Evolutionary conservation across 129 eudicot species (phyloP).

Genomic region (Sambucus nigra): DNA sequence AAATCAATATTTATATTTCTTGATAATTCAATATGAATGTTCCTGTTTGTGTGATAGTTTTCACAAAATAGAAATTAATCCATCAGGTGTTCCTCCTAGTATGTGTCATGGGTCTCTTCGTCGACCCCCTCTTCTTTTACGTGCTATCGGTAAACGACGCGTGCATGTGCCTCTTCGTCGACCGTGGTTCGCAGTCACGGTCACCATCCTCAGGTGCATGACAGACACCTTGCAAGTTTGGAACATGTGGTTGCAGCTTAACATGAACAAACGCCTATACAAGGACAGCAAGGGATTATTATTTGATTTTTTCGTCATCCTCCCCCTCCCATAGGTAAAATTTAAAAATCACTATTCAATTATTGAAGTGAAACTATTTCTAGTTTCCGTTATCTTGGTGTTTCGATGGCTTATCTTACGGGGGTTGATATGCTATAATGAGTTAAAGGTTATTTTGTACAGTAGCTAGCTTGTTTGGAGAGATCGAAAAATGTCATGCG

Average conservation of each 20-base stretch:
- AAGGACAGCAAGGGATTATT: conserved; percentile 58
- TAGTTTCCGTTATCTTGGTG: too few relatives aligned
- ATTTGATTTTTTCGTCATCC: conserved; percentile 82
- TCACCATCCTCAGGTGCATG: conserved; percentile 73
- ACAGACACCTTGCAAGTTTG: conserved; percentile 66
- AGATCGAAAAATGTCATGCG: too few relatives aligned
- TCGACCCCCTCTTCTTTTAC: conserved; percentile 87
- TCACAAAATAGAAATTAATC: too few relatives aligned
- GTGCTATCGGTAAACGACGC: conserved; percentile 57
- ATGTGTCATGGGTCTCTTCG: conserved; percentile 55
- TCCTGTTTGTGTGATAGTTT: too few relatives aligned
- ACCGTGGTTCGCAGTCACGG: conserved; percentile 82
- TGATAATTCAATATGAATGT: too few relatives aligned
- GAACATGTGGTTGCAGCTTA: conserved; percentile 91
- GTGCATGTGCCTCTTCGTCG: conserved; percentile 75
- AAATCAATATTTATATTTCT: too few relatives aligned
- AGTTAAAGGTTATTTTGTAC: too few relatives aligned
- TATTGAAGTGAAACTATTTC: too few relatives aligned
- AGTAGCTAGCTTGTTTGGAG: too few relatives aligned
- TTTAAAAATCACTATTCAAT: too few relatives aligned
- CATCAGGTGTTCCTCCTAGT: conserved; percentile 62
- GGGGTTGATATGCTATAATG: too few relatives aligned
- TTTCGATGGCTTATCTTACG: too few relatives aligned
- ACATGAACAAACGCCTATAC: conserved; percentile 34
- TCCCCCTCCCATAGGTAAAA: conserved; percentile 91